Percentiles rank a stretch among this genome's conserved stretches.
These are phyloP conservation scores for Penicillium sp. DNA, from an alignment of 2,329 filamentous ascomycete genomes.

Conservation along the genomic window DNA sequence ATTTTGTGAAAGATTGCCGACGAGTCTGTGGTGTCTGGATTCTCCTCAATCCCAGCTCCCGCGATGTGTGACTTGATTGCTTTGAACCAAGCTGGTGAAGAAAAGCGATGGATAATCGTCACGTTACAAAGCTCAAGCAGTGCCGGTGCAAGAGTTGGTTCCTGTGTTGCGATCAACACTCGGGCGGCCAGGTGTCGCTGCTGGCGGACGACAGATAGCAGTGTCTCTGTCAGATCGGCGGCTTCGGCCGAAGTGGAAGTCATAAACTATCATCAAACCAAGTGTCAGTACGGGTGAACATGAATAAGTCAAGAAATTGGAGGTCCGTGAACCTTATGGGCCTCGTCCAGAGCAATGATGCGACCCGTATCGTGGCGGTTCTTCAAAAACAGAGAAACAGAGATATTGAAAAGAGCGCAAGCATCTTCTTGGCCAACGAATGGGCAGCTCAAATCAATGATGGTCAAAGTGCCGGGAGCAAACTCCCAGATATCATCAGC, in stretches of 20 bases:
- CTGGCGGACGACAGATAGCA: conserved; percentile 3
- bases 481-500: conserved; percentile 28
- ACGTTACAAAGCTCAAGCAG: conserved; percentile 5
- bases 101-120: conserved; percentile 3
- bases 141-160: conserved; percentile 4
- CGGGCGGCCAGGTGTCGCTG: conserved; percentile 5
- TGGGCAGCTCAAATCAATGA: conserved; percentile 72
- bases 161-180: conserved; percentile 5
- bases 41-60: neutral
- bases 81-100: conserved; percentile 6
- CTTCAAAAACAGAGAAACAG: conserved; percentile 65
- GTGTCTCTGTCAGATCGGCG: conserved; percentile 1
- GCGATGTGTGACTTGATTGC: conserved; percentile 1
- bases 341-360: conserved; percentile 45
- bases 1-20: neutral
- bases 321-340: conserved; percentile 60
- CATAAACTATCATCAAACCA: neutral
- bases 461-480: conserved; percentile 43
- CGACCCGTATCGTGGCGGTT: conserved; percentile 52
- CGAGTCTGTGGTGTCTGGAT: neutral
- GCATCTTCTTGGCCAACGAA: conserved; percentile 67
- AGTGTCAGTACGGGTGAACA: neutral
- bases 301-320: too few species aligned
- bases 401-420: conserved; percentile 72
- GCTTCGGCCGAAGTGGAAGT: neutral